phyloP scores from a whole-genome alignment of 345 rosid genomes.

The Geranium rotundifolium region DNA sequence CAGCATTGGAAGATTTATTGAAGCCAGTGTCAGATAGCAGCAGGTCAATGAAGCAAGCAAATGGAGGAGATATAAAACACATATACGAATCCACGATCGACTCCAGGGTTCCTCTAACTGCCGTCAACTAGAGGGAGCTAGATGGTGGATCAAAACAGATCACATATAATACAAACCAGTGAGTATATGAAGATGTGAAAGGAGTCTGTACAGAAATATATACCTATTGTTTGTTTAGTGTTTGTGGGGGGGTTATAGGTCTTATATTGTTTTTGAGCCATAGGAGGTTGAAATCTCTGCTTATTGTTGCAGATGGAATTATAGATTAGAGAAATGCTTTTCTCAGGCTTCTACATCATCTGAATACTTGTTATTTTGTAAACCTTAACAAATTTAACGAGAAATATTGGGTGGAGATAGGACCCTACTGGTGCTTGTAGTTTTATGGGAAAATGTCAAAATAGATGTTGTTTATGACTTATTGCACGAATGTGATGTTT shows the following conservation, averaged over 20 bases:
- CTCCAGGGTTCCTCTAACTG: constrained; percentile 79
- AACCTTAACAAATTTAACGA: too few species aligned
- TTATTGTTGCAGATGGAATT: background rate
- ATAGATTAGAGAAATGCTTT: too few species aligned
- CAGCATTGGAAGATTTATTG: constrained; percentile 68
- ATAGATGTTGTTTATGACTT: too few species aligned
- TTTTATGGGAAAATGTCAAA: too few species aligned
- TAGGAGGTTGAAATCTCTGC: background rate
- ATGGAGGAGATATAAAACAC: constrained; percentile 76
- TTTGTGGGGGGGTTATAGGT: background rate
- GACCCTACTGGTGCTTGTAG: too few species aligned
- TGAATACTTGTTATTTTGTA: too few species aligned
- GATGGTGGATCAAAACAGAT: background rate
- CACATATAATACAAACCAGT: background rate
- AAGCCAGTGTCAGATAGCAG: constrained; percentile 57
- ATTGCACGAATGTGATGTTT: too few species aligned
- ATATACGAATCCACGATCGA: constrained; percentile 52
- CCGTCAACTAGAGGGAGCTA: constrained; percentile 45
- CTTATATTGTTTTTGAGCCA: background rate
- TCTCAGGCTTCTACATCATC: too few species aligned
- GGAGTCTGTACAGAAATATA: background rate
- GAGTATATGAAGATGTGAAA: background rate
- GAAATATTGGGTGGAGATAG: too few species aligned
- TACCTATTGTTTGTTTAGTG: background rate
- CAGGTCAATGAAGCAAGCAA: constrained; percentile 46